Conservation (phyloP, 345 rosid genomes). For the Eucalyptus decipiens region DNA sequence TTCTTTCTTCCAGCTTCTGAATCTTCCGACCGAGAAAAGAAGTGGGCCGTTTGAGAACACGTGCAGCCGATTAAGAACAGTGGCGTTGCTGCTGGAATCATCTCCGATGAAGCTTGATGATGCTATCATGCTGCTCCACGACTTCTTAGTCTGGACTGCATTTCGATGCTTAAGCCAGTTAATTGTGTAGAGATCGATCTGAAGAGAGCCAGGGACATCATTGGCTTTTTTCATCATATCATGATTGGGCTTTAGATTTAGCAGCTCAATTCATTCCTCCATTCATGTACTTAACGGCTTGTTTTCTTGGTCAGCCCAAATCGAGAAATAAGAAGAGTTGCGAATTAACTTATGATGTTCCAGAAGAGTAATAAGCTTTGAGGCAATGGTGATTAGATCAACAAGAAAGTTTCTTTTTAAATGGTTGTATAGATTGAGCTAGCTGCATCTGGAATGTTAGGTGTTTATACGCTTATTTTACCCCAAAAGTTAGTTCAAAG, state of each 20-base stretch:
- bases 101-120: slow-evolving; percentile 16
- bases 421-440: neutral
- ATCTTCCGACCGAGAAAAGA: neutral
- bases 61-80: slow-evolving; percentile 15
- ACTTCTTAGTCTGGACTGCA: slow-evolving; percentile 20
- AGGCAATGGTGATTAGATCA: neutral
- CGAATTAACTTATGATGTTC: neutral
- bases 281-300: neutral
- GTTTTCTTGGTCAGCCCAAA: neutral
- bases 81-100: slow-evolving; percentile 27
- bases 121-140: slow-evolving; percentile 63
- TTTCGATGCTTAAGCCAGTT: neutral
- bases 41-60: neutral
- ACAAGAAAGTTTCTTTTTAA: neutral
- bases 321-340: neutral
- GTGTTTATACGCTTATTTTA: neutral
- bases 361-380: neutral
- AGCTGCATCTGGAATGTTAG: neutral
- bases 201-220: neutral
- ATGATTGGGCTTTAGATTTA: neutral
- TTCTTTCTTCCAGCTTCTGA: neutral
- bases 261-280: neutral
- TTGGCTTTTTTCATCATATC: neutral
- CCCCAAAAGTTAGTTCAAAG: too few relatives aligned
- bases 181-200: neutral